Evolutionary conservation across 75 land plant species (phyloP), one percentile per base, ranked within the genome.

Genomic region (Azolla pinnata): DNA sequence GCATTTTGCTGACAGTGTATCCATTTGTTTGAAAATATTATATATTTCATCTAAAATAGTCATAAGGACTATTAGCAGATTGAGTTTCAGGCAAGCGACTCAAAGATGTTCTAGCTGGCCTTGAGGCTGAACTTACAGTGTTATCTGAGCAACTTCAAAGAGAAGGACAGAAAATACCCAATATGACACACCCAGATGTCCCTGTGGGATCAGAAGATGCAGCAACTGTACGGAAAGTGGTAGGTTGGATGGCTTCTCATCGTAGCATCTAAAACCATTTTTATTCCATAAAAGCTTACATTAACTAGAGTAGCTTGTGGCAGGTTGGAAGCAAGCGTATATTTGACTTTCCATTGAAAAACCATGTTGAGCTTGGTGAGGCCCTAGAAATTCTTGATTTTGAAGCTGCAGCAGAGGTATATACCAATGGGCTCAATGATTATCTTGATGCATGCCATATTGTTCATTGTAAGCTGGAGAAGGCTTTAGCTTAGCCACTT

Each of bases 361-460:
- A 91, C 75, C 97, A 91, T 66, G 65, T 88, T 23, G 81, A 88
- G 33, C 68, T 92, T 30, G 97, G 97, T 14, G 82, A 85, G 56
- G 82, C 79, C 18, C 79, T 92, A 10, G 90, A 92, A 57, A 66
- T 92, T 0, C 67, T 92, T 65, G 95, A 92, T 64, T 92, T 92
- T 68, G 96, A 92, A 65, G 80, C 97, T 35, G 96, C 96, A 60
- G 75, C 97, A 29, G 90, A 88, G 90, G 97, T 92, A 81, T 57
- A 18, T 47, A 24, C 29, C 57, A 47, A 20, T 47, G 50, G 50
- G 12, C 40, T 35, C 40, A 5, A 35, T 35, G 40, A 5, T 12
- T n/a, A n/a, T n/a, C n/a, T n/a, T n/a, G n/a, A n/a, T n/a, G n/a
- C n/a, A n/a, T n/a, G n/a, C n/a, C n/a, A n/a, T n/a, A n/a, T n/a